Conservation (phyloP, 495 filamentous ascomycete genomes). For the Polyplosphaeria fusca region DNA sequence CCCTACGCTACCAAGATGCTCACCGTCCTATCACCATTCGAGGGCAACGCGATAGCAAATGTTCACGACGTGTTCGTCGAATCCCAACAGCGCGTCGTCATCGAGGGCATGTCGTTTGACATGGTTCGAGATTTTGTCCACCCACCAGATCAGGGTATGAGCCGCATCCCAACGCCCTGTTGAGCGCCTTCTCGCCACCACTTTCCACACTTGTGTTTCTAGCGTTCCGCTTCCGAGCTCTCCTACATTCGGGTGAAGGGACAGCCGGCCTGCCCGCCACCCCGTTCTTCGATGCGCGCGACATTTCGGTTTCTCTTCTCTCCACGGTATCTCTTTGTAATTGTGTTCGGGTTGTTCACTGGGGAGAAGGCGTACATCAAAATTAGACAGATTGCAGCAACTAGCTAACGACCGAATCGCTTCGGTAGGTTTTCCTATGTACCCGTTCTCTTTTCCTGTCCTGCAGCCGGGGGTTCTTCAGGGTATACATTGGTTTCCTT, state of each 20-base stretch:
- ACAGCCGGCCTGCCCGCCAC: slow-evolving; percentile 5
- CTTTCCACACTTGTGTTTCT: not conserved
- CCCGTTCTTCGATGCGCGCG: too few relatives aligned
- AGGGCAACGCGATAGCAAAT: slow-evolving; percentile 11
- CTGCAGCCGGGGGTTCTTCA: too few relatives aligned
- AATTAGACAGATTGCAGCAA: not conserved
- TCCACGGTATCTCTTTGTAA: not conserved
- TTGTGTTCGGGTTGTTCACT: not conserved
- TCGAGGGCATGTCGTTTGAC: slow-evolving; percentile 26
- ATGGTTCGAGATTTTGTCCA: slow-evolving; percentile 6
- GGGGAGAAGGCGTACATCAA: not conserved
- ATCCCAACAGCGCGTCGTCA: slow-evolving; percentile 11
- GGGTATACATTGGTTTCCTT: too few relatives aligned
- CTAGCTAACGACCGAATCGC: not conserved
- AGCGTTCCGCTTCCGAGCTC: not conserved
- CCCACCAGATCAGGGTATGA: slow-evolving; percentile 1
- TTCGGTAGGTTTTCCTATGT: not conserved
- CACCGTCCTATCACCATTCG: slow-evolving; percentile 20
- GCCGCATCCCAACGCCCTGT: slow-evolving; percentile 15
- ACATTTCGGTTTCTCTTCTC: too few relatives aligned
- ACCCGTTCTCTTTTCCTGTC: too few relatives aligned
- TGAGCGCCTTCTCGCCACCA: not conserved
- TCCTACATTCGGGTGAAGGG: not conserved
- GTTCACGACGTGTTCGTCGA: slow-evolving; percentile 25
- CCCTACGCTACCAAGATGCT: not conserved